Percentiles rank a stretch among this genome's conserved stretches.
These are phyloP conservation scores for Colletotrichum tropicale DNA, from an alignment of 2,329 filamentous ascomycete species.

Conservation along the genomic window DNA sequence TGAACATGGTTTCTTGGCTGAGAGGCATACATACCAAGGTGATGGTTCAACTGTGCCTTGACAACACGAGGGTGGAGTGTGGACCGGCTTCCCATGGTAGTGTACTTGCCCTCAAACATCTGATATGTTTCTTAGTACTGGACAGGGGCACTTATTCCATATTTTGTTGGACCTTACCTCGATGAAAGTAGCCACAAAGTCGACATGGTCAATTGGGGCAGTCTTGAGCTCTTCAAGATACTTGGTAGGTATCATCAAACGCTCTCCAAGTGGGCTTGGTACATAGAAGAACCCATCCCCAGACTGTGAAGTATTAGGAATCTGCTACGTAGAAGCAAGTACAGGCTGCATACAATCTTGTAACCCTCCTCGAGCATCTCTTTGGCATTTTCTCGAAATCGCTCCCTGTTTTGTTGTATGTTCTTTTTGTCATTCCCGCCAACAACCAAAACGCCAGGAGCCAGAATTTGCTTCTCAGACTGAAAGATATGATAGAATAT, in stretches of 20 bases:
- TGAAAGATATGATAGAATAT: neutral
- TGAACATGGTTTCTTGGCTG: neutral
- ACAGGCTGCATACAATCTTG: neutral
- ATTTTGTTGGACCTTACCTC: neutral
- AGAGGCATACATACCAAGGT: neutral
- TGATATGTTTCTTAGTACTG: neutral
- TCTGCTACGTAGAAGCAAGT: neutral
- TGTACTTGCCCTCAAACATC: constrained; percentile 37
- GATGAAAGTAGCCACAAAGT: constrained; percentile 30
- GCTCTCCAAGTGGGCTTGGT: constrained; percentile 28
- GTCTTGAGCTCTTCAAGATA: constrained; percentile 31
- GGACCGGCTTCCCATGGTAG: constrained; percentile 30
- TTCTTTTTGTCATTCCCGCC: neutral
- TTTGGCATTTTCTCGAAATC: neutral
- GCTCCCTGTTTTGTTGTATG: neutral
- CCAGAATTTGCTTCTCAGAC: neutral
- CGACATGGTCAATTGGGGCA: constrained; percentile 26
- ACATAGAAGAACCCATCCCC: constrained; percentile 24
- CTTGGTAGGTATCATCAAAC: constrained; percentile 29
- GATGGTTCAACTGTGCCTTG: constrained; percentile 27
- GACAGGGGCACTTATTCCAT: neutral
- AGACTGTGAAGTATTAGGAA: neutral
- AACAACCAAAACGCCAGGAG: neutral
- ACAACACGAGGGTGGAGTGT: constrained; percentile 30
- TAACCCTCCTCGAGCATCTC: neutral